Evolutionary conservation across 805 yeast genomes (phyloP).

Genomic region (Candida argentea): DNA sequence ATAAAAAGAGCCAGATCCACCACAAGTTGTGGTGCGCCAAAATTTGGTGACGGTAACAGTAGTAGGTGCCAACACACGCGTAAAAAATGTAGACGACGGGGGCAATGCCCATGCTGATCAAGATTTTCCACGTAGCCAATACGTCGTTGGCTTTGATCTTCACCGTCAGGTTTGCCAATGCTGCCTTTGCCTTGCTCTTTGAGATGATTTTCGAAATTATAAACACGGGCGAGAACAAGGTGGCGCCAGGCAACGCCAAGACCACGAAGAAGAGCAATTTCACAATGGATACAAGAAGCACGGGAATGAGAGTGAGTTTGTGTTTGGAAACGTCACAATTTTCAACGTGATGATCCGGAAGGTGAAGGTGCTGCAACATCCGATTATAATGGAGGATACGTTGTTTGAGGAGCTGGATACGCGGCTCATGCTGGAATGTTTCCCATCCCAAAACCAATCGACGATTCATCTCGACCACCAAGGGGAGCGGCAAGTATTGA

Average conservation of each 20-base stretch:
- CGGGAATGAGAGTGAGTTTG: slow-evolving; percentile 35
- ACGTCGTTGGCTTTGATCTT: slow-evolving; percentile 91
- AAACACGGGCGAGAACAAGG: slow-evolving; percentile 84
- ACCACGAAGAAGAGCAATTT: slow-evolving; percentile 47
- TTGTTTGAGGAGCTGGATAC: slow-evolving; percentile 47
- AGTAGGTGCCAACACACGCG: slow-evolving; percentile 48
- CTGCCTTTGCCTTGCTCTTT: slow-evolving; percentile 59
- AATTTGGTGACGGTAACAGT: slow-evolving; percentile 14
- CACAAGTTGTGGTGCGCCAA: slow-evolving; percentile 15
- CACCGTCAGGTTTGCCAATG: slow-evolving; percentile 79
- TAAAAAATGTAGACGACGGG: slow-evolving; percentile 79
- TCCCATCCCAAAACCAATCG: slow-evolving; percentile 76
- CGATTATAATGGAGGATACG: slow-evolving; percentile 65
- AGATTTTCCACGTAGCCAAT: slow-evolving; percentile 93
- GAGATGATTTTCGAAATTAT: slow-evolving; percentile 68
- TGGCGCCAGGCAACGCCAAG: slow-evolving; percentile 79
- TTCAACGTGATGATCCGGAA: slow-evolving; percentile 52
- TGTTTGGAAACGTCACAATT: slow-evolving; percentile 40
- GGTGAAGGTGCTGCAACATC: slow-evolving; percentile 35
- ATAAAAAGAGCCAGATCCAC: slow-evolving; percentile 36
- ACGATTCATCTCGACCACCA: slow-evolving; percentile 86
- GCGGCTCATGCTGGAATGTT: slow-evolving; percentile 61
- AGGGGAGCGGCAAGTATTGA: slow-evolving; percentile 63
- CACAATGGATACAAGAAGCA: slow-evolving; percentile 47
- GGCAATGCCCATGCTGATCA: slow-evolving; percentile 81